Base-by-base conservation (phyloP, 2,329 filamentous ascomycete species). In the Sporothrix mexicana region DNA sequence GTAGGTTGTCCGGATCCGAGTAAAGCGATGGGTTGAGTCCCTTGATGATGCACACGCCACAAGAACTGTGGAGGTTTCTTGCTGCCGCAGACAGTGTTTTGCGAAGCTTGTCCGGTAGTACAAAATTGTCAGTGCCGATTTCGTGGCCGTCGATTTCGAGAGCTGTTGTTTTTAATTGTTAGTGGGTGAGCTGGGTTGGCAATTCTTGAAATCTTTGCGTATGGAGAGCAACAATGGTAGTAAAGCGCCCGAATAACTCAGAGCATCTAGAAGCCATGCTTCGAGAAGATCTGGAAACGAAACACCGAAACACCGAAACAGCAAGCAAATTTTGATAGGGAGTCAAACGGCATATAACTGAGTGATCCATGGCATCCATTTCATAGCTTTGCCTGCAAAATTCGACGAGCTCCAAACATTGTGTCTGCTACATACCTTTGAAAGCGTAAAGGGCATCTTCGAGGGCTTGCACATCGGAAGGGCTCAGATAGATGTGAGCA, bases 31-130 rank as follows among this genome's bases (percentile, higher is more conserved):
- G 81, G 15, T 85, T 82, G 0, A 91, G 79, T 2, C 89, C 89
- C 5, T 84, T 83, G 53, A 91, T 77, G 9, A 90, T 82, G 67
- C 83, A 84, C 75, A 91, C 84, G 0, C 88, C 89, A 8, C 9
- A 78, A 74, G 72, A 86, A 82, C 12, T 77, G 68, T 2, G 82
- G 79, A 20, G 80, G 81, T 13, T 77, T 72, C 7, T 79, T 69
- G 66, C 12, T 2, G 66, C 66, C 13, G 7, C 45, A 36, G 41
- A n/a, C 25, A 87, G 83, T 6, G 75, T 78, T 0, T 76, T 57
- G 9, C 76, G 77, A 15, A 87, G 76, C 1, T 62, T 77, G 3
- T 25, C 17, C 0, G 83, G 82, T 1, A 87, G 80, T 0, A 79
- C 80, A 72, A 87, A 87, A 72, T 78, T 83, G 17, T 80, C 77